Evolutionary conservation across 257 asterid genomes (phyloP).

Genomic region (Phtheirospermum japonicum): DNA sequence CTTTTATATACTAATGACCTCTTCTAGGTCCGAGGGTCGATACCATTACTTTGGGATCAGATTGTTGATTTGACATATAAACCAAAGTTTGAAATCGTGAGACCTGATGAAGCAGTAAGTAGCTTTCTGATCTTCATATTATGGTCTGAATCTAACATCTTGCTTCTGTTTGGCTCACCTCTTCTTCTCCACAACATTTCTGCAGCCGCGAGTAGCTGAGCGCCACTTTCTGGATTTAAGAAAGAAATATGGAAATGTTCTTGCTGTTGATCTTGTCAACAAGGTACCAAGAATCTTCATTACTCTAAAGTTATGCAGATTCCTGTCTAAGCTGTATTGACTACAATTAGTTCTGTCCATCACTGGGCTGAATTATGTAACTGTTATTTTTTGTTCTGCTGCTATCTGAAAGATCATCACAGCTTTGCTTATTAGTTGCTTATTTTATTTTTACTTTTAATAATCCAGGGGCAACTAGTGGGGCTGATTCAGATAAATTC

Average conservation of each 20-base stretch:
- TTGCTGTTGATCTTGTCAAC: slow-evolving; percentile 85
- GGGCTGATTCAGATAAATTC: neutral
- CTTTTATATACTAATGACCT: slow-evolving; percentile 17
- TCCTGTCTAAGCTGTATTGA: neutral
- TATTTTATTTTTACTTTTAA: neutral
- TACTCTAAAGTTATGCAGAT: slow-evolving; percentile 10
- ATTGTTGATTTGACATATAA: slow-evolving; percentile 97
- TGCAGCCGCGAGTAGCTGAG: slow-evolving; percentile 87
- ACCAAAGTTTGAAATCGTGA: slow-evolving; percentile 86
- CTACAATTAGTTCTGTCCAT: slow-evolving; percentile 15
- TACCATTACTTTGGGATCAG: slow-evolving; percentile 97
- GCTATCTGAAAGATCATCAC: neutral
- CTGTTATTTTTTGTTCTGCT: neutral
- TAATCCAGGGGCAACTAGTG: neutral
- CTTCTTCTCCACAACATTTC: slow-evolving; percentile 22
- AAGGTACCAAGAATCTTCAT: slow-evolving; percentile 46
- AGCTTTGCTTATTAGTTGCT: neutral
- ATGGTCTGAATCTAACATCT: slow-evolving; percentile 22
- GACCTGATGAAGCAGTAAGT: slow-evolving; percentile 87
- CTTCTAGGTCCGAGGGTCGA: slow-evolving; percentile 91
- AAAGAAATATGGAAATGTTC: slow-evolving; percentile 90
- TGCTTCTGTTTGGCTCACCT: slow-evolving; percentile 26
- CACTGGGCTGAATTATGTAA: neutral
- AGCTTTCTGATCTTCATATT: slow-evolving; percentile 29
- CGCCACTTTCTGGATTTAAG: slow-evolving; percentile 88